These are phyloP conservation scores for Leishmania aethiopica DNA, from an alignment of 208 protist genomes.

Conservation along the genomic window DNA sequence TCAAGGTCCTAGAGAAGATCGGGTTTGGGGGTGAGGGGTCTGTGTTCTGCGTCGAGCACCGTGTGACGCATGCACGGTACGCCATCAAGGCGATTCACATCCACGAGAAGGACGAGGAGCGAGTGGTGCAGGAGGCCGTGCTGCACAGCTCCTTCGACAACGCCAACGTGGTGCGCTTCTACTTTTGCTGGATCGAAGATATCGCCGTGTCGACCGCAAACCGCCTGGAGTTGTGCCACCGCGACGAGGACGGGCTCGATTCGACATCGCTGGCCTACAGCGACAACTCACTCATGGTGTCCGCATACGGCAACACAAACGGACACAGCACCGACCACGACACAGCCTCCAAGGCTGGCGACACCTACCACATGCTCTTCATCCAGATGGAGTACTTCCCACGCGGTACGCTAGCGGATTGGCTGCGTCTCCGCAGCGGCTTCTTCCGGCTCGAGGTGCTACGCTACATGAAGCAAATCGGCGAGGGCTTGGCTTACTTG, in stretches of 20 bases:
- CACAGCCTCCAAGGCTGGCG: constrained; percentile 6
- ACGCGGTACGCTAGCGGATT: constrained; percentile 70
- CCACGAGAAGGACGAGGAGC: constrained; percentile 58
- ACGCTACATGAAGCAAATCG: constrained; percentile 68
- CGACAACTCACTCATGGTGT: constrained; percentile 16
- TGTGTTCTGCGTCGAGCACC: constrained; percentile 84
- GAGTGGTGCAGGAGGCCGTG: constrained; percentile 72
- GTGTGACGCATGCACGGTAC: constrained; percentile 64
- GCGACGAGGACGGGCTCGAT: constrained; percentile 52
- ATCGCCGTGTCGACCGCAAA: constrained; percentile 49
- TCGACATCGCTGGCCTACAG: constrained; percentile 32
- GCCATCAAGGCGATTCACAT: constrained; percentile 85
- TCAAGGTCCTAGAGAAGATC: constrained; percentile 72
- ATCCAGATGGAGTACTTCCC: constrained; percentile 91
- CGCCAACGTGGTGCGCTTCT: constrained; percentile 85
- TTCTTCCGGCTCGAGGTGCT: constrained; percentile 69
- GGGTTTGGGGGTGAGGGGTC: constrained; percentile 75
- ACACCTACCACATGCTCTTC: constrained; percentile 72
- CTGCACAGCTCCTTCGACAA: constrained; percentile 84
- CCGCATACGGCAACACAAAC: constrained; percentile 7
- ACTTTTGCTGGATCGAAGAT: constrained; percentile 85
- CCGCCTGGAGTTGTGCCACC: constrained; percentile 51
- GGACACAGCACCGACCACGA: not conserved
- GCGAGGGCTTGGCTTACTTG: constrained; percentile 69
- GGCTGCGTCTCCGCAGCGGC: constrained; percentile 46